Evolutionary conservation across 176 grass and related monocot species (phyloP), one percentile per base, ranked within the genome.

Genomic region (Tillandsia fasciculata): DNA sequence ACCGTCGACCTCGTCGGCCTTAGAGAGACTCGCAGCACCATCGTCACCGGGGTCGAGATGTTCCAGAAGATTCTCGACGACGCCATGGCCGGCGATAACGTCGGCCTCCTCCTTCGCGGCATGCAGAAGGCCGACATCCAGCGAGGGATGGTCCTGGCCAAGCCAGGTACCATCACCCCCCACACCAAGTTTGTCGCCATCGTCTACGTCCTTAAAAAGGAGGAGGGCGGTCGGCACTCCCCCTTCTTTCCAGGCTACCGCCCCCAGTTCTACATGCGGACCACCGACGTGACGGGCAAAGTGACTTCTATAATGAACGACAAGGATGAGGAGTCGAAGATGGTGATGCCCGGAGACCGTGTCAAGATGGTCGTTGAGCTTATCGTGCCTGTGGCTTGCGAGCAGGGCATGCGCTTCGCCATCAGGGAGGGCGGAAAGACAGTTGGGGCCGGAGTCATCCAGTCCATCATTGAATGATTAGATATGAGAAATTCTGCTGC

Each of bases 321-420:
- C 77, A 91, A 96, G 83, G 92, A 96, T 51, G 92, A 96, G 88
- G 88, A 91, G 80, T 84, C 92, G 0, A 91, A 91, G 78, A 91
- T 91, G 88, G 87, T 90, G 70, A 96, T 91, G 88, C 92, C 92
- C 0, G 88, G 88, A 75, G 88, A 91, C 68, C 86, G 88, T 26
- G 66, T 96, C 74, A 91, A 96, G 83, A 91, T 96, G 80, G 70
- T 82, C 59, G 92, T 89, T 3, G 85, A 96, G 80, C 84, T 96
- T 78, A 91, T 96, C 70, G 84, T 83, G 78, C 75, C 82, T 0
- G 81, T 96, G 33, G 92, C 88, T 51, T 89, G 83, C 59, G 88
- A 96, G 78, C 81, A 83, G 61, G 92, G 92, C 13, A 96, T 96
- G 88, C 74, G 88, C 70, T 91, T 89, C 49, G 88, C 88, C 56